phyloP scores from a whole-genome alignment of 768 basidiomycete genomes.

The Scleroderma citrinum region DNA sequence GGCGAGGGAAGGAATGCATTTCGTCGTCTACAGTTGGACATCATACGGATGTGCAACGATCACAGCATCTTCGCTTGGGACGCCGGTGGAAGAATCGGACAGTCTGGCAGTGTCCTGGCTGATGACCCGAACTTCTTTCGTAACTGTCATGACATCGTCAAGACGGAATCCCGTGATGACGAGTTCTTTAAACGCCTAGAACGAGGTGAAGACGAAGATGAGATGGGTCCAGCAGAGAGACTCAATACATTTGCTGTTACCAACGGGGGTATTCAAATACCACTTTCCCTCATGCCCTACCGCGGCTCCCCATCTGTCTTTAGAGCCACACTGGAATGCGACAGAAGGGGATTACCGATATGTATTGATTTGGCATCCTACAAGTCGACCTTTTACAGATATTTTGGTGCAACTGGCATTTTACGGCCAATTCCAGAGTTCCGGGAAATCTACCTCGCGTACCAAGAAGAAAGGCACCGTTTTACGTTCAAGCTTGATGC shows the following conservation, averaged over 20 bases:
- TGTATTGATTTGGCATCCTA: not conserved
- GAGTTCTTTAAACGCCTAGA: not conserved
- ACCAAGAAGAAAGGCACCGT: not conserved
- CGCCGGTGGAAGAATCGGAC: not conserved
- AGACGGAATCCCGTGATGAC: not conserved
- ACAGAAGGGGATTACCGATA: not conserved
- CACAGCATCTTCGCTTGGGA: conserved; percentile 4
- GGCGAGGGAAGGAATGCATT: conserved; percentile 11
- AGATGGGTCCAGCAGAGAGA: not conserved
- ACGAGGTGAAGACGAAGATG: not conserved
- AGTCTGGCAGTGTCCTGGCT: not conserved
- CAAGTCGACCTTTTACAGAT: not conserved
- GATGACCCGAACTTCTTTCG: not conserved
- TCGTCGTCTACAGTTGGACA: conserved; percentile 4
- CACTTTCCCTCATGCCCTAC: not conserved
- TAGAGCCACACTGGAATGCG: not conserved
- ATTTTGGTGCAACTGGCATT: not conserved
- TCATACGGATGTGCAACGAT: conserved; percentile 1
- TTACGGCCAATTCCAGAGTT: not conserved
- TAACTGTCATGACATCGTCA: not conserved
- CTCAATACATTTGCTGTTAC: not conserved
- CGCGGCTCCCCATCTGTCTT: not conserved
- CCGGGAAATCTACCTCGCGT: not conserved
- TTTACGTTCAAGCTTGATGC: not conserved
- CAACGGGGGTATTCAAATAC: not conserved